These are phyloP conservation scores for Sarocladium oryzae DNA, from an alignment of 2,329 filamentous ascomycete species.

Conservation along the genomic window DNA sequence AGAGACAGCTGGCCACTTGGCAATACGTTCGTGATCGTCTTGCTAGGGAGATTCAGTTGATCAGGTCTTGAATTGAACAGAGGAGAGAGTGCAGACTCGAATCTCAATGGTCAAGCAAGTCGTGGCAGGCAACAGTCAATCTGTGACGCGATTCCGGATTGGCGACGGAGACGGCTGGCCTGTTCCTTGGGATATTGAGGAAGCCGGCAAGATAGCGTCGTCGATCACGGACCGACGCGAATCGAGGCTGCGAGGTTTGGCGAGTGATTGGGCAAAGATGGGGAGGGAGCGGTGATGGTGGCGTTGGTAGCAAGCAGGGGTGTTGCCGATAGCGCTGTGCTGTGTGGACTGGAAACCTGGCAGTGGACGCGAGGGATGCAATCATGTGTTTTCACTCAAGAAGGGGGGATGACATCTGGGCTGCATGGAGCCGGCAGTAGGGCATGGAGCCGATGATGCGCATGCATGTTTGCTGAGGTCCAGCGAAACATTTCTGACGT, in stretches of 20 bases:
- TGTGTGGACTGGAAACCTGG: not conserved
- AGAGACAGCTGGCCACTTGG: too few relatives aligned
- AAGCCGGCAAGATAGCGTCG: not conserved
- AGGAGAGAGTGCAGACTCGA: too few relatives aligned
- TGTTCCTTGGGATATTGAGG: not conserved
- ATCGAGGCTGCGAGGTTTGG: not conserved
- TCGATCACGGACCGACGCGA: not conserved
- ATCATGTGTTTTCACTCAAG: not conserved
- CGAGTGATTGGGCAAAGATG: not conserved
- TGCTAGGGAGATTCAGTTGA: too few relatives aligned
- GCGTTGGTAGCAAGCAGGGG: not conserved
- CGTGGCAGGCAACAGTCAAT: not conserved
- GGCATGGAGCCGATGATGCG: too few relatives aligned
- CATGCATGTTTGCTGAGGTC: too few relatives aligned
- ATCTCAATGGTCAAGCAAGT: too few relatives aligned
- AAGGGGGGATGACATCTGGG: not conserved
- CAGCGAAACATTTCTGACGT: too few relatives aligned
- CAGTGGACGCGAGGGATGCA: conserved; percentile 1
- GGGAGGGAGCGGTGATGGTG: not conserved
- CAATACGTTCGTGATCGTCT: too few relatives aligned
- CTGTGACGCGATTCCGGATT: not conserved
- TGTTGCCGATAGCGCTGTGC: not conserved
- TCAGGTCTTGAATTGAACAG: too few relatives aligned
- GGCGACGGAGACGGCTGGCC: not conserved
- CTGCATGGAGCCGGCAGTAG: not conserved